Base-by-base conservation (phyloP, 2,329 filamentous ascomycete species). In the Ascochyta fabae region DNA sequence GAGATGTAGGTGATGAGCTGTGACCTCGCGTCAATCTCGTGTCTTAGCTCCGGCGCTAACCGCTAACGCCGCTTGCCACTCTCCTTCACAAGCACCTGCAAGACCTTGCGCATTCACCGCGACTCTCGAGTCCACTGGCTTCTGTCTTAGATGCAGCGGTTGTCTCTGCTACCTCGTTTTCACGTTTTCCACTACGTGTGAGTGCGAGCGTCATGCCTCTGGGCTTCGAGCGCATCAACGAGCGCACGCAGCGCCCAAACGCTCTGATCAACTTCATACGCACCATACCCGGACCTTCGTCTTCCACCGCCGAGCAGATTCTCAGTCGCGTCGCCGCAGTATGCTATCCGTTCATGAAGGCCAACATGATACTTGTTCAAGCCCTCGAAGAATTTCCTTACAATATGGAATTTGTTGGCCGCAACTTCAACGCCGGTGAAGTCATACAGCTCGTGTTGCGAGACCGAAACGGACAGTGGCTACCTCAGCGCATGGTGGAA, bases 341-440 rank as follows among this genome's bases (percentile, higher is more conserved):
- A 84, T 93, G 91, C 70, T 80, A 82, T 23, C 91, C 91, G 1
- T 77, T 82, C 61, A 80, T 81, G 79, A 78, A 79, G 56, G 65
- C 73, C 49, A 67, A 81, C 64, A 73, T 75, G 66, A 74, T 81
- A 53, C 72, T 75, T 22, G 78, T 83, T 15, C 80, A 80, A 71
- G 70, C 77, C 15, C 81, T 96, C 0, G 92, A 96, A 73, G 92
- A 96, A 71, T 92, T 91, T 70, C 86, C 88, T 51, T 86, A 89
- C 1, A 96, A 96, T 67, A 79, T 79, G 38, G 91, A 96, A 74
- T 96, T 96, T 68, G 87, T 91, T 36, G 92, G 92, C 3, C 89
- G 92, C 51, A 96, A 96, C 71, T 96, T 96, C 81, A 96, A 96
- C 65, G 89, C 88, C 7, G 92, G 92, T 31, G 92, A 96, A 72